Base-by-base conservation (phyloP, 2,329 filamentous ascomycete species). In the Dothistroma septosporum region DNA sequence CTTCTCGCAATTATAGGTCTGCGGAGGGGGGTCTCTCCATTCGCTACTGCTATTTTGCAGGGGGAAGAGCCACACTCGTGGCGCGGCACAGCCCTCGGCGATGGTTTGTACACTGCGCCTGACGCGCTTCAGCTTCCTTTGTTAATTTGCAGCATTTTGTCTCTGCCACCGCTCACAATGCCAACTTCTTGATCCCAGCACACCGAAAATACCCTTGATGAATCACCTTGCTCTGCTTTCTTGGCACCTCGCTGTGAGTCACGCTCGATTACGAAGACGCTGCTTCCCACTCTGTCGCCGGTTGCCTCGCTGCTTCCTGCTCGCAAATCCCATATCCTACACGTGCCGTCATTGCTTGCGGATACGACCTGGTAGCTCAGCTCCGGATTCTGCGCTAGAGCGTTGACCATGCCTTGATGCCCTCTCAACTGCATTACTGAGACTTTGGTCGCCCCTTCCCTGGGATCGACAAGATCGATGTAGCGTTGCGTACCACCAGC, bases 131-230 rank as follows among this genome's bases (percentile, higher is more conserved):
- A 44, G 41, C 41, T 19, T 22, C 63, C 87, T 67, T 84, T 83
- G 76, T 99, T 97, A 62, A 99, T 86, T 80, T 99, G 94, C 70
- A 99, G 87, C 79, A 85, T 87, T 79, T 94, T 96, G 73, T 99
- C 94, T 82, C 97, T 92, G 16, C 93, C 92, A 48, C 82, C 92
- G 71, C 90, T 95, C 49, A 97, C 89, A 73, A 99, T 93, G 1
- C 94, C 95, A 72, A 95, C 86, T 7, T 86, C 84, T 73, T 82
- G 80, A 75, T 97, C 90, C 94, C 94, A 99, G 61, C 82, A 84
- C 5, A 97, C 90, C 35, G 86, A 85, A 75, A 97, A 91, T 53
- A 99, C 91, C 83, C 97, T 97, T 64, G 88, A 85, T 24, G 92
- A 92, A 61, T 94, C 90, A 1, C 92, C 92, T 8, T 62, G 61